Evolutionary conservation across 495 filamentous ascomycete species (phyloP), one percentile per base, ranked within the genome.

Genomic region (Geopyxis carbonaria): DNA sequence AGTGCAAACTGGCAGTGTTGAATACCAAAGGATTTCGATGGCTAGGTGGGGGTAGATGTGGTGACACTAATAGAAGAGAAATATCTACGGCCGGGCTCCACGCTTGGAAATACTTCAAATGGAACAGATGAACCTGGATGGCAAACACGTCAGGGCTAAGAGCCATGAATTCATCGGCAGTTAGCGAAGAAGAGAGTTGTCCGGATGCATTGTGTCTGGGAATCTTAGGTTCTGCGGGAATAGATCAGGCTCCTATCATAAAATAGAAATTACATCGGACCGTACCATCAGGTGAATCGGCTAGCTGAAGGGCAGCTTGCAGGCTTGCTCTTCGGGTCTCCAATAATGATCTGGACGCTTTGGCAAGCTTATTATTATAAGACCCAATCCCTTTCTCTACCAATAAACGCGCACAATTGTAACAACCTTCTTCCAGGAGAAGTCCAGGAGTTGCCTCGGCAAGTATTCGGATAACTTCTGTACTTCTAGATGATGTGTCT

Each of bases 11-110:
- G 24, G 50, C 32, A 22, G 47, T 51, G 21, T 52, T 57, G 33
- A 57, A 58, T 39, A 58, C 50, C 31, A 58, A 43, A 24, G 55
- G 55, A 43, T 58, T 58, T 28, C 55, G 42, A 14, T 57, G 51
- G n/a, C 44, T 45, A 18, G 42, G 45, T 10, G 54, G 45, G 24
- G 55, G 50, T 19, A 54, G 27, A 36, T 55, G 45, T 21, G 55
- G 55, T 6, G 55, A 58, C 20, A 41, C 39, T 21, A 58, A 45
- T 24, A 58, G 41, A 10, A 58, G 43, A 14, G 55, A 58, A 18
- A 58, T 33, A 39, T 58, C 55, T 22, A 46, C 44, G 23, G 46
- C 50, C 18, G 55, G 55, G 13, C 38, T 57, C 55, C 55, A 58
- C 10, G 44, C 41, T 40, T 30, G 39, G 19, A 57, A 16, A 34